Evolutionary conservation across 805 yeast genomes (phyloP), one percentile per base, ranked within the genome.

Genomic region (Ogataea allantospora): DNA sequence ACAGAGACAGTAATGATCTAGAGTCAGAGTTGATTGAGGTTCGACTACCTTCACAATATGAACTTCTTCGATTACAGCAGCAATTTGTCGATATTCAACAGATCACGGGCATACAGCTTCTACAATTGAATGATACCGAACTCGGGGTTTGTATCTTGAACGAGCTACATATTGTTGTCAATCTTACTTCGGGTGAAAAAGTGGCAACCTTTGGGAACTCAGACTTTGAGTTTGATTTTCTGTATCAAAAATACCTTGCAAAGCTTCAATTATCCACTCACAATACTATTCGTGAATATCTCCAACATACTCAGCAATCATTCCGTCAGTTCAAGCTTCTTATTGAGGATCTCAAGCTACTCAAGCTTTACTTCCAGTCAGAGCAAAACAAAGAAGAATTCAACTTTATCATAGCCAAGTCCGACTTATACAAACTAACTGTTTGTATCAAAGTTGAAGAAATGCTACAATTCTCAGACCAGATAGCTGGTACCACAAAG

Each of bases 1-100:
- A 34, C 7, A 40, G 34, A 9, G 36, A 36, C 13, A 19, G 32
- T 11, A 25, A 30, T 14, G 21, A 30, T 7, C 28, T 47, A 20
- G 25, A 40, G 7, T 29, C 19, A 2, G 27, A 43, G 21, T 25
- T 48, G 6, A n/a, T 13, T 7, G 32, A 25, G 17, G 27, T 38
- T 27, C 43, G 37, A 28, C 34, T 42, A 3, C 62, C 62, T 3
- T 35, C 54, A 3, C 36, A 36, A 11, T 37, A 26, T 3, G 57
- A 50, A 19, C 18, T 54, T 4, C 7, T 6, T 3, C 15, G 11
- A 7, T 25, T 57, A 14, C 35, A 26, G 13, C 17, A 35, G 8
- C 26, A 38, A 6, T 49, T 57, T 26, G 18, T 31, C 1, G 13
- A 16, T 7, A 30, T 48, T 7, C 53, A 55, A 18, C 22, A 38